These are phyloP conservation scores for Stylosanthes scabra DNA, from an alignment of 331 rosid species.

Conservation along the genomic window DNA sequence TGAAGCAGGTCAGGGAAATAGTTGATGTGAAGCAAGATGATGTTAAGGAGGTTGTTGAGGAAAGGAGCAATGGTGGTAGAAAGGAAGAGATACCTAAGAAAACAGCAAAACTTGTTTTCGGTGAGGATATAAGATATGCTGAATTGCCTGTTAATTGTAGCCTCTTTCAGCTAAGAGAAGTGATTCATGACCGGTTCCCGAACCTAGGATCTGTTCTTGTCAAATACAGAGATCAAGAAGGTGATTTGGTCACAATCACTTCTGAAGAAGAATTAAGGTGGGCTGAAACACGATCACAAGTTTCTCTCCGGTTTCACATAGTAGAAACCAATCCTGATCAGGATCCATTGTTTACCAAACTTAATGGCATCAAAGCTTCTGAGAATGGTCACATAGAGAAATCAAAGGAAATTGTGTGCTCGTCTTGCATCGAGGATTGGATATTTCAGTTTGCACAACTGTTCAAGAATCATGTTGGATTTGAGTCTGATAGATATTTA, in stretches of 20 bases:
- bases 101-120: conserved; percentile 76
- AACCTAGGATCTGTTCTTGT: conserved; percentile 68
- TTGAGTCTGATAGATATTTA: conserved; percentile 76
- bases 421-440: conserved; percentile 93
- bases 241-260: conserved; percentile 88
- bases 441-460: conserved; percentile 75
- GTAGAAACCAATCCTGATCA: conserved; percentile 71
- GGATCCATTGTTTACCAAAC: conserved; percentile 62
- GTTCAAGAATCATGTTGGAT: conserved; percentile 75
- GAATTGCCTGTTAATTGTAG: conserved; percentile 75
- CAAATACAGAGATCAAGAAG: conserved; percentile 87
- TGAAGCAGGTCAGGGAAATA: conserved; percentile 45
- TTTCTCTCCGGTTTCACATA: conserved; percentile 70
- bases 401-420: conserved; percentile 50
- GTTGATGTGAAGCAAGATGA: conserved; percentile 56
- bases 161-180: conserved; percentile 73
- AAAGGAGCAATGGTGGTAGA: conserved; percentile 37
- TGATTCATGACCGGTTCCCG: conserved; percentile 68
- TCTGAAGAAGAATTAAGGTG: conserved; percentile 75
- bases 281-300: conserved; percentile 79
- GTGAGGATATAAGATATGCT: conserved; percentile 91
- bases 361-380: conserved; percentile 38
- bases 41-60: conserved; percentile 75
- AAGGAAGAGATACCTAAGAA: conserved; percentile 62
- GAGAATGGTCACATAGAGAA: conserved; percentile 54